Evolutionary conservation across 441 rosid species (phyloP), one percentile per base, ranked within the genome.

Genomic region (Erodium texanum): DNA sequence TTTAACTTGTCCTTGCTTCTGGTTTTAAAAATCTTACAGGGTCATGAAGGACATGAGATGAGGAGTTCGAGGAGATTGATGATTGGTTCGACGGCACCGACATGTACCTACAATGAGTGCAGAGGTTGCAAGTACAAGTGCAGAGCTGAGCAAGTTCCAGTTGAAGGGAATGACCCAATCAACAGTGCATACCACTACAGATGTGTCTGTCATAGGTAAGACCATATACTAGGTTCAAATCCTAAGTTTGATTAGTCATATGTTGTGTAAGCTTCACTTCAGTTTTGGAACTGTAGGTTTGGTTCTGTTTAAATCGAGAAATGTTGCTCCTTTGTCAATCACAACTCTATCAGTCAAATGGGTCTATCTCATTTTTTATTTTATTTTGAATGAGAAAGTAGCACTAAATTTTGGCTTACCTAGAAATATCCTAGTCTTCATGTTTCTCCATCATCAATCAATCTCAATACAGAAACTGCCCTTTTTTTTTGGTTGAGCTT

Each of bases 61-160:
- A 76, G 73, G 65, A 81, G 74, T 71, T 76, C 82, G 20, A 84
- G 88, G 82, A 88, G 96, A 73, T 64, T 80, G 62, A 82, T 90
- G 96, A 93, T 93, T 65, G 97, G 97, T 41, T 90, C 98, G 38
- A 93, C 96, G 7, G 88, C 93, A 18, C 97, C 97, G 7, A 90
- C 82, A 19, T 93, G 97, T 80, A 90, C 96, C 54, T 93, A 86
- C 63, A 93, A 93, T 66, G 98, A 90, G 71, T 93, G 98, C 69
- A 86, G 94, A 82, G 96, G 94, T 24, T 93, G 97, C 83, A 93
- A 81, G 80, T 85, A 82, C 85, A 86, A 80, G 77, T 93, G 97
- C 74, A 87, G 91, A 77, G 97, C 94, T n/a, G 93, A 93, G 74
- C 93, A 89, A 84, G 97, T 93, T 64, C 98, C 96, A 0, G 97